Base-by-base conservation (phyloP, 1,284 basidiomycete genomes). In the Pulveroboletus sp. region DNA sequence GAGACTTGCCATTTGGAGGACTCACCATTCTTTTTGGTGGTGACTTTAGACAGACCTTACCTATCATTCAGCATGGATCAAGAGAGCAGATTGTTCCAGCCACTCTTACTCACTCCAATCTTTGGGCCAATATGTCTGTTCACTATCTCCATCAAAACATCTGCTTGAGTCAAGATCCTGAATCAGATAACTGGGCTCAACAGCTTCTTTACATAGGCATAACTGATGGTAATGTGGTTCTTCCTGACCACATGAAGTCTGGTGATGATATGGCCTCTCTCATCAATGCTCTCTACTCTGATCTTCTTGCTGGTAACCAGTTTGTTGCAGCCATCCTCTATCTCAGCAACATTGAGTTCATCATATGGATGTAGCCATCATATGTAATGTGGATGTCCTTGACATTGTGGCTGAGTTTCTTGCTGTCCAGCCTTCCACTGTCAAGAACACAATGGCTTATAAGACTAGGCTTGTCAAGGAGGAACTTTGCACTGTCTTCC, bases 401-500 rank as follows among this genome's bases (percentile, higher is more conserved):
- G 81, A 83, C 33, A 84, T 91, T 36, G 92, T 94, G 11, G 87
- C 96, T 14, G 93, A 95, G 52, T 97, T 98, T 72, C 80, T 99
- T 15, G 96, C 96, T 39, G 86, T 98, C 14, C 81, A 86, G 29
- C 73, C 89, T 2, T 75, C 83, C 24, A 85, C 85, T 0, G 82
- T 99, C 26, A 93, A 96, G 69, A 82, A 83, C 17, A 82, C 92
- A 0, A 80, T 99, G 49, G 92, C 94, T 0, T 96, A 95, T 82
- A 93, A 91, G 77, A 96, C 94, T 9, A 91, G 92, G 72, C 77
- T 98, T 57, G 87, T 98, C 66, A 90, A 93, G 70, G 95, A 92
- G 76, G 96, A 98, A 74, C 81, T 97, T 18, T 98, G 94, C 75
- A 98, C 95, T 0, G 89, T 98, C 26, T 96, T 99, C 75, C 85